Percentiles rank a stretch among this genome's conserved stretches.
Evolutionary conservation across 495 filamentous ascomycete genomes (phyloP).

Genomic region (Penicillium herquei): DNA sequence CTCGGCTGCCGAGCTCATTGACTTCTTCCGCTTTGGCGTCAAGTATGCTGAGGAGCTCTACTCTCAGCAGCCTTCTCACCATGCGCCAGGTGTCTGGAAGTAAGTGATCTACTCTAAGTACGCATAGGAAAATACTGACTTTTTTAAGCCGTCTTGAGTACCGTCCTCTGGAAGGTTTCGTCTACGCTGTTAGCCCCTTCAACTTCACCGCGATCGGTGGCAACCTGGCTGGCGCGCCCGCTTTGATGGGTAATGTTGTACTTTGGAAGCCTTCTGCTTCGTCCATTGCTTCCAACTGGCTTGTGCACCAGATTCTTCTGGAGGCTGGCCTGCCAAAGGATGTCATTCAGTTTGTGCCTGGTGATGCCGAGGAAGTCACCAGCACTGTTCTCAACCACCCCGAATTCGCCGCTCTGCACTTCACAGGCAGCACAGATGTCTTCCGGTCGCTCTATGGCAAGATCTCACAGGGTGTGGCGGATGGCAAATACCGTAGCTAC

Average conservation of each 20-base stretch:
- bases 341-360: slow-evolving; percentile 83
- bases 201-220: slow-evolving; percentile 88
- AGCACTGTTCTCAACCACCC: slow-evolving; percentile 65
- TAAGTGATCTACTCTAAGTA: slow-evolving; percentile 20
- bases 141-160: slow-evolving; percentile 64
- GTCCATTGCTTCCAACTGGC: slow-evolving; percentile 72
- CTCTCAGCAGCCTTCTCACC: slow-evolving; percentile 75
- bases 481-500: slow-evolving; percentile 71
- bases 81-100: slow-evolving; percentile 80
- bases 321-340: slow-evolving; percentile 77
- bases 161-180: slow-evolving; percentile 80
- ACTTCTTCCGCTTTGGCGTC: slow-evolving; percentile 87
- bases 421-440: slow-evolving; percentile 79
- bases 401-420: slow-evolving; percentile 76
- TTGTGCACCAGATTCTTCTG: slow-evolving; percentile 78
- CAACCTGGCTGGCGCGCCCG: slow-evolving; percentile 72
- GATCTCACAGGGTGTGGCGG: slow-evolving; percentile 69
- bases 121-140: neutral
- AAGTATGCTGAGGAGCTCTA: slow-evolving; percentile 86
- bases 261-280: slow-evolving; percentile 84
- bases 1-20: slow-evolving; percentile 83
- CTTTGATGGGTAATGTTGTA: slow-evolving; percentile 82
- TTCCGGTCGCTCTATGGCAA: slow-evolving; percentile 77
- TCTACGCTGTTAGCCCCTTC: slow-evolving; percentile 83
- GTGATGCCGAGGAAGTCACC: slow-evolving; percentile 75